Evolutionary conservation across 805 yeast genomes (phyloP).

Genomic region (Blastobotrys chiropterorum): DNA sequence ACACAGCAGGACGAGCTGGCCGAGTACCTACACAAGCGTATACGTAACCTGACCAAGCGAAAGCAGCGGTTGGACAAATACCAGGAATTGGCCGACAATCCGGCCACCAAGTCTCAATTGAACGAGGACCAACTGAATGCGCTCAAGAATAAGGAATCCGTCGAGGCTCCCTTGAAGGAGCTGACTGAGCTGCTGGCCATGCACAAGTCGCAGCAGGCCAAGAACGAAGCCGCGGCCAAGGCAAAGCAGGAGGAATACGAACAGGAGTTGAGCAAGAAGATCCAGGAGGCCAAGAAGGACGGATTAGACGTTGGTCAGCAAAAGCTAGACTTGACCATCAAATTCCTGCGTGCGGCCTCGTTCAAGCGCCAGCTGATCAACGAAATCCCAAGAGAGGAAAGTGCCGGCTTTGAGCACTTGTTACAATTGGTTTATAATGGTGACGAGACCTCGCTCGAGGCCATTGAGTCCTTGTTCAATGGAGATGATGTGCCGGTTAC

Average conservation of each 20-base stretch:
- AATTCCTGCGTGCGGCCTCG: conserved; percentile 31
- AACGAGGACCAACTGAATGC: conserved; percentile 34
- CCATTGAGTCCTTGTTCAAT: conserved; percentile 24
- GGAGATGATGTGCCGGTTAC: conserved; percentile 25
- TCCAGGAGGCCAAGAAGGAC: conserved; percentile 16
- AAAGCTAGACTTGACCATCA: conserved; percentile 19
- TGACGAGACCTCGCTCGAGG: conserved; percentile 29
- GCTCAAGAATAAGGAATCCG: conserved; percentile 27
- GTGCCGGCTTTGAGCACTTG: conserved; percentile 27
- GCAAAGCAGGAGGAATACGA: conserved; percentile 11
- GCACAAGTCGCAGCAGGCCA: conserved; percentile 18
- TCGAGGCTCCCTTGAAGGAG: conserved; percentile 32
- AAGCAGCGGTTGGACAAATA: conserved; percentile 32
- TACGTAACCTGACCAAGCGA: conserved; percentile 33
- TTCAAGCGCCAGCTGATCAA: conserved; percentile 26
- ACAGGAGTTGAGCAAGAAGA: conserved; percentile 9
- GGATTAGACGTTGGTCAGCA: conserved; percentile 19
- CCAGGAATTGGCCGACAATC: conserved; percentile 26
- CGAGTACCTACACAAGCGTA: conserved; percentile 26
- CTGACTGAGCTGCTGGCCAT: conserved; percentile 25
- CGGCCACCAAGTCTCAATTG: conserved; percentile 19
- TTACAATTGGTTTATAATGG: conserved; percentile 28
- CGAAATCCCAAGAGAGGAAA: conserved; percentile 18
- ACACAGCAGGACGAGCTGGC: conserved; percentile 3
- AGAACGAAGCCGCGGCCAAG: conserved; percentile 11